A percentile compares a stretch with the other conserved stretches of the same genome.
These are phyloP conservation scores for Trichoderma polysporum DNA, from an alignment of 2,329 filamentous ascomycete genomes.

Conservation along the genomic window DNA sequence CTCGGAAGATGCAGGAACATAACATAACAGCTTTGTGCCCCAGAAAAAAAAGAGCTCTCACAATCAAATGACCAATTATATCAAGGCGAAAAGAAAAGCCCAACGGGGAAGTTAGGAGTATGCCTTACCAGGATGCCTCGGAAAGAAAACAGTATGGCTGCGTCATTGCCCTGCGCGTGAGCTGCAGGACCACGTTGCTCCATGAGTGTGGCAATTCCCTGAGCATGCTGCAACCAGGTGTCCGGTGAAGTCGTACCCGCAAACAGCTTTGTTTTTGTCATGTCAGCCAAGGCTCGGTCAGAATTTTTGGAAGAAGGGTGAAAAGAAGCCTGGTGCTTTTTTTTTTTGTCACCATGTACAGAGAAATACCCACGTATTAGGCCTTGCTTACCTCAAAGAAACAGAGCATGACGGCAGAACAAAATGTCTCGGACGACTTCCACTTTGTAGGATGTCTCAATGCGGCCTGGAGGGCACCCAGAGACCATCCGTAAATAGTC, in stretches of 20 bases:
- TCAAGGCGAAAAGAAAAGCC: background rate
- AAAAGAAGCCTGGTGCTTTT: background rate
- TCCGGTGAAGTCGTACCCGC: conserved; percentile 39
- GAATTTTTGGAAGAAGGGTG: background rate
- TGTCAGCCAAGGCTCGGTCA: conserved; percentile 22
- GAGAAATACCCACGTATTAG: background rate
- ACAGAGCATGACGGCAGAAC: conserved; percentile 42
- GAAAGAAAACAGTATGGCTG: conserved; percentile 40
- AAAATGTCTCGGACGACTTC: conserved; percentile 43
- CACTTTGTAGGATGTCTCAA: conserved; percentile 40
- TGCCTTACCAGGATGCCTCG: conserved; percentile 38
- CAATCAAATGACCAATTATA: background rate
- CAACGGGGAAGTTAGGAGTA: background rate
- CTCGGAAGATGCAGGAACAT: conserved; percentile 3
- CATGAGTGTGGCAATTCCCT: conserved; percentile 40
- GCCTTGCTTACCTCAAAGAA: conserved; percentile 37
- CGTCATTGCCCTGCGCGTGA: conserved; percentile 38
- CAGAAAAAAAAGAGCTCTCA: background rate
- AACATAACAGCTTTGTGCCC: background rate
- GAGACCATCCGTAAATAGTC: conserved; percentile 39
- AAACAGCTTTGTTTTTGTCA: conserved; percentile 36
- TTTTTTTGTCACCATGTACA: background rate
- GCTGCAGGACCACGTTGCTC: conserved; percentile 40
- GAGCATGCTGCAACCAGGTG: conserved; percentile 42
- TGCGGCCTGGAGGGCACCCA: conserved; percentile 37